Evolutionary conservation across 371 early-diverging fungal genomes (phyloP), one percentile per base, ranked within the genome.

Genomic region (Parasitella parasitica): DNA sequence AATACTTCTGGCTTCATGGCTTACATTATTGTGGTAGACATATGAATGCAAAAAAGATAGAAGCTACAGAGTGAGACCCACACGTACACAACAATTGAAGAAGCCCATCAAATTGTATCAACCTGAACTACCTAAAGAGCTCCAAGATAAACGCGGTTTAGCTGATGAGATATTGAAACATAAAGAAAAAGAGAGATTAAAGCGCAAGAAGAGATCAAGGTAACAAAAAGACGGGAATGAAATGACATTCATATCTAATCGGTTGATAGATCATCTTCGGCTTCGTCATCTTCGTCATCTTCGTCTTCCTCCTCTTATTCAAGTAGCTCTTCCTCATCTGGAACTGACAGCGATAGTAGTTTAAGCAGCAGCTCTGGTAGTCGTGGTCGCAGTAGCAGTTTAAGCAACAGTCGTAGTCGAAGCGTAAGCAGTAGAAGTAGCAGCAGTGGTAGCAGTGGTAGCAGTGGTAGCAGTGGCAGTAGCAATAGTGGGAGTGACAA

Each of bases 1-100:
- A n/a, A n/a, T n/a, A n/a, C n/a, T n/a, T n/a, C n/a, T n/a, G n/a
- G n/a, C 20, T 2, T 43, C 8, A 20, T 11, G 6, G 24, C 11
- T 28, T 15, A 26, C n/a, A 38, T 8, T 48, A 2, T 48, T 12
- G 8, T 35, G 11, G n/a, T 27, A 85, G 80, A 87, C 86, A 0
- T 85, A 77, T 54, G 84, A 84, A 59, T 87, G 87, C 59, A 82
- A 80, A 48, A 78, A 73, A 8, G 67, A 64, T n/a, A 70, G 82
- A 61, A 73, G 70, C 5, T 87, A 86, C 54, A 82, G 72, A 60
- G 49, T 80, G 11, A 73, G 87, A 36, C 87, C 87, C 0, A 84
- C 85, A 15, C 82, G 87, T 50, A 87, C 87, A 37, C 87, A 87
- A 39, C 87, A 87, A 49, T 72, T 87, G 7, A 73, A 73, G 53